A percentile compares a stretch with the other conserved stretches of the same genome.
These are phyloP conservation scores for Quercus robur DNA, from an alignment of 306 rosid species.

Conservation along the genomic window DNA sequence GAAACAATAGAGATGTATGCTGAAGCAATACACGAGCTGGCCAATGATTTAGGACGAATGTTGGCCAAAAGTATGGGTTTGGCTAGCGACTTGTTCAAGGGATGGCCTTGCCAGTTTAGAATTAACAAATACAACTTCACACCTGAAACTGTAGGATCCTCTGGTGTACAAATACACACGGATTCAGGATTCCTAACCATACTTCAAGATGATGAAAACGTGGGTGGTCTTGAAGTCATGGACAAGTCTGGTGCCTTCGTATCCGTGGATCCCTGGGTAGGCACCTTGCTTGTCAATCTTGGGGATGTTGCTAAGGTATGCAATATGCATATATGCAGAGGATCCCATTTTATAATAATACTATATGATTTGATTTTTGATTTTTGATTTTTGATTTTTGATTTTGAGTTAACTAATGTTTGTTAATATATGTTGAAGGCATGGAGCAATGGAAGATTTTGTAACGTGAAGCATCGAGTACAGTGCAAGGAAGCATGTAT, in stretches of 20 bases:
- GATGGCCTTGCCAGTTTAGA: slow-evolving; percentile 51
- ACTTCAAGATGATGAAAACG: slow-evolving; percentile 67
- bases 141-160: slow-evolving; percentile 42
- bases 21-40: slow-evolving; percentile 36
- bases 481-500: slow-evolving; percentile 44
- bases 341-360: not conserved
- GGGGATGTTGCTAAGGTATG: slow-evolving; percentile 54
- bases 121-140: slow-evolving; percentile 59
- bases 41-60: slow-evolving; percentile 32
- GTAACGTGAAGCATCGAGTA: slow-evolving; percentile 51
- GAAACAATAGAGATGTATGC: slow-evolving; percentile 32
- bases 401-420: not conserved
- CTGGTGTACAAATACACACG: slow-evolving; percentile 48
- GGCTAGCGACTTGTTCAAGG: slow-evolving; percentile 24
- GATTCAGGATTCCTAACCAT: slow-evolving; percentile 55
- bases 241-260: slow-evolving; percentile 32
- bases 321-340: not conserved
- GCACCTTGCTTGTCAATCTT: slow-evolving; percentile 44
- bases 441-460: slow-evolving; percentile 70
- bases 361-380: not conserved
- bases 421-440: not conserved
- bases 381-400: not conserved
- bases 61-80: slow-evolving; percentile 46
- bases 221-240: slow-evolving; percentile 63
- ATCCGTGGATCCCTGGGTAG: slow-evolving; percentile 39